phyloP scores from a whole-genome alignment of 306 rosid genomes.

The Luffa acutangula region DNA sequence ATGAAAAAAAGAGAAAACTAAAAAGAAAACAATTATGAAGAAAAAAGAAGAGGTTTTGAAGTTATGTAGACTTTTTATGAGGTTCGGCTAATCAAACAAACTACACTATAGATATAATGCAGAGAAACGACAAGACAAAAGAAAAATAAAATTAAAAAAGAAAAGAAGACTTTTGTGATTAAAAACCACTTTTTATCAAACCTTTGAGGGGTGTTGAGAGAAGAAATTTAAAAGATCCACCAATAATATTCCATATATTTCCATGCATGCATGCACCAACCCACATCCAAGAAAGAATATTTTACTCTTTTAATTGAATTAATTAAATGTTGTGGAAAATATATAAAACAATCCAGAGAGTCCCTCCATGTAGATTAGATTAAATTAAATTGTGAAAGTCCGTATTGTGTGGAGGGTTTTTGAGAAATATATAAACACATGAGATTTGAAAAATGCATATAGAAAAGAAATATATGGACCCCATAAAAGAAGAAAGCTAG shows the following conservation, averaged over 20 bases:
- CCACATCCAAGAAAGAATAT: neutral
- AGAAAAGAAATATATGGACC: neutral
- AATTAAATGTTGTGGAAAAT: too few species aligned
- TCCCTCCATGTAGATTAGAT: neutral
- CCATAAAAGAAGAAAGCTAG: neutral
- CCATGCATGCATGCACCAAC: neutral
- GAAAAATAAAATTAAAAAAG: neutral
- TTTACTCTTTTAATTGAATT: too few species aligned
- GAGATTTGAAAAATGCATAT: neutral
- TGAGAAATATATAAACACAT: neutral
- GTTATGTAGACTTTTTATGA: neutral
- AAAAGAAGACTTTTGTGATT: neutral
- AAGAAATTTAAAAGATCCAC: neutral
- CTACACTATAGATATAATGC: neutral
- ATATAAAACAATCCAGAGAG: neutral
- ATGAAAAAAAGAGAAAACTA: too few species aligned
- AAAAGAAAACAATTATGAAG: neutral
- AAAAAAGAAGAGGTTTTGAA: neutral
- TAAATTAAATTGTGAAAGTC: neutral
- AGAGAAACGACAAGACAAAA: neutral
- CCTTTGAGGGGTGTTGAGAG: neutral
- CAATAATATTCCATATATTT: neutral
- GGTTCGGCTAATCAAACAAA: neutral
- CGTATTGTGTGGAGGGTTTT: too few species aligned
- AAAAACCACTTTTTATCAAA: neutral